phyloP scores from a whole-genome alignment of 371 early-diverging fungal genomes.

The Lichtheimia corymbifera region DNA sequence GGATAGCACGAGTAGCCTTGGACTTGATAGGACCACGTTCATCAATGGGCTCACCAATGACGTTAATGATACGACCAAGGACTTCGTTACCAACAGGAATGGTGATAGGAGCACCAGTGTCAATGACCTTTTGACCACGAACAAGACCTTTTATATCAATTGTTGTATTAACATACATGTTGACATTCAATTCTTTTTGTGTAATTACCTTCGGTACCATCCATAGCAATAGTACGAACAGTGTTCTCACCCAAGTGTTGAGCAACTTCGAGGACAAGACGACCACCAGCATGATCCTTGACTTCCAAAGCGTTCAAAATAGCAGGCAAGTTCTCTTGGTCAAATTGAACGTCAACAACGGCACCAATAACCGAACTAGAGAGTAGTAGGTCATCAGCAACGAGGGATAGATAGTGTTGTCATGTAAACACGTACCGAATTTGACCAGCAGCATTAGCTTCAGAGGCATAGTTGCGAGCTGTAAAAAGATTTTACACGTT shows the following conservation, averaged over 20 bases:
- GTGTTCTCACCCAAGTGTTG: conserved; percentile 98
- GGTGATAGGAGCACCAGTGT: conserved; percentile 94
- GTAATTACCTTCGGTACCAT: conserved; percentile 76
- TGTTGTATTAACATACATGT: neutral
- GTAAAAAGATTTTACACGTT: conserved; percentile 1
- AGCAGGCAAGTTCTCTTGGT: conserved; percentile 85
- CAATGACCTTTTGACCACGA: conserved; percentile 94
- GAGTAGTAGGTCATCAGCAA: neutral
- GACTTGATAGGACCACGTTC: conserved; percentile 95
- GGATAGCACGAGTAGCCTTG: conserved; percentile 82
- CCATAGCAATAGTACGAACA: conserved; percentile 99
- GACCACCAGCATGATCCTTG: conserved; percentile 72
- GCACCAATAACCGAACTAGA: conserved; percentile 84
- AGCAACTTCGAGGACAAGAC: conserved; percentile 94
- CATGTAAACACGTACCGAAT: conserved; percentile 46
- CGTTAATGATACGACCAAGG: conserved; percentile 98
- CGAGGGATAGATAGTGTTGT: neutral
- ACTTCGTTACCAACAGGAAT: conserved; percentile 96
- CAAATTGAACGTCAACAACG: conserved; percentile 96
- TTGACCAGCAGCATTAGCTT: conserved; percentile 39
- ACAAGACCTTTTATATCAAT: conserved; percentile 78
- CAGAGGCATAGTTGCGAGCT: conserved; percentile 44
- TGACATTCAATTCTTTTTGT: conserved; percentile 12
- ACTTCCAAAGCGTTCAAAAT: conserved; percentile 98
- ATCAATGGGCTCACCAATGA: conserved; percentile 98